A percentile compares a stretch with the other conserved stretches of the same genome.
phyloP scores from a whole-genome alignment of 495 filamentous ascomycete species.

The Astrothelium macrocarpum region DNA sequence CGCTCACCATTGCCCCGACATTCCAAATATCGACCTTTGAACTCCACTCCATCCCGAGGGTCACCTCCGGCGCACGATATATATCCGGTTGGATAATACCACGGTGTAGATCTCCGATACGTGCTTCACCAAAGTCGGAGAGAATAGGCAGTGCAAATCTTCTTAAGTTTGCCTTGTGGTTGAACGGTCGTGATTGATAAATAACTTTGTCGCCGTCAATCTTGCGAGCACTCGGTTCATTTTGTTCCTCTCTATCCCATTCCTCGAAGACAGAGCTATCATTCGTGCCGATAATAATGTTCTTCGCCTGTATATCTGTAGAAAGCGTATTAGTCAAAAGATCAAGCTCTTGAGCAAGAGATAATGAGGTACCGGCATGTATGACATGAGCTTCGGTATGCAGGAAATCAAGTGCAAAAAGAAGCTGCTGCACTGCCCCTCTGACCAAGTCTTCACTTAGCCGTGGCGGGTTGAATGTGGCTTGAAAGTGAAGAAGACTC shows the following conservation, averaged over 20 bases:
- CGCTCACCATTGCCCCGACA: conserved; percentile 12
- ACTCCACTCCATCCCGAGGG: conserved; percentile 11
- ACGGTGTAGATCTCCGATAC: conserved; percentile 25
- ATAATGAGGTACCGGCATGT: neutral
- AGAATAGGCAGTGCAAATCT: conserved; percentile 28
- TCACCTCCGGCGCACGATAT: conserved; percentile 31
- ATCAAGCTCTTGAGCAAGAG: conserved; percentile 1
- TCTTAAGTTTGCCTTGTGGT: conserved; percentile 13
- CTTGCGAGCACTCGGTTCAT: conserved; percentile 29
- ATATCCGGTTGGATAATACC: conserved; percentile 29
- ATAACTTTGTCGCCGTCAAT: conserved; percentile 21
- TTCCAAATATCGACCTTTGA: conserved; percentile 13
- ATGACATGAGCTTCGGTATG: neutral
- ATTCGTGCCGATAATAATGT: conserved; percentile 26
- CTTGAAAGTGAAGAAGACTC: too few species aligned
- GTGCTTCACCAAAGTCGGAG: conserved; percentile 37
- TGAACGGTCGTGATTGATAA: conserved; percentile 24
- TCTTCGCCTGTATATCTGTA: conserved; percentile 24
- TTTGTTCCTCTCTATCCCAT: conserved; percentile 19
- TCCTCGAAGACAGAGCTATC: conserved; percentile 10
- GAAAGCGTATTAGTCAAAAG: conserved; percentile 13
- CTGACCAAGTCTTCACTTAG: too few species aligned
- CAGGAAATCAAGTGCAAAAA: too few species aligned
- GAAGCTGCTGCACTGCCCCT: too few species aligned
- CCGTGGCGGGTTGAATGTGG: too few species aligned